Conservation (phyloP, 306 rosid species). For the Cucurbita pepo region DNA sequence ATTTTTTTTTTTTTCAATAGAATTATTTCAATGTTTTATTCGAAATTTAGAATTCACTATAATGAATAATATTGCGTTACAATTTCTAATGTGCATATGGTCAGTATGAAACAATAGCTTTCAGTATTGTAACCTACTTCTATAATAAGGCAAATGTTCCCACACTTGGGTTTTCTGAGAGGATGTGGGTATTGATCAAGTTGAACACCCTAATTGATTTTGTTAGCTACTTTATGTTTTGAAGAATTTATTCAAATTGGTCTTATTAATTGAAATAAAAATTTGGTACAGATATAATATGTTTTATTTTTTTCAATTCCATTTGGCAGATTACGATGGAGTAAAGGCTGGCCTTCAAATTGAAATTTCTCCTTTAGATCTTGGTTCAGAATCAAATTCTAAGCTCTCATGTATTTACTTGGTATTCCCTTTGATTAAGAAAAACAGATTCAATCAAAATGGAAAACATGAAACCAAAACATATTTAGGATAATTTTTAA, state of each 20-base stretch:
- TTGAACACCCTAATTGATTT: neutral
- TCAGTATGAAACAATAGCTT: neutral
- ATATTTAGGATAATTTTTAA: too few relatives aligned
- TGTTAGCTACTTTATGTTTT: neutral
- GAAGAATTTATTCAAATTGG: neutral
- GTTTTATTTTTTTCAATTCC: neutral
- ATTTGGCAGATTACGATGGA: neutral
- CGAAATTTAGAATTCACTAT: too few relatives aligned
- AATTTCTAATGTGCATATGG: neutral
- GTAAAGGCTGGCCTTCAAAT: neutral
- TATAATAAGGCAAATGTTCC: neutral
- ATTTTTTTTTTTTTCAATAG: neutral
- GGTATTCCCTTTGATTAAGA: too few relatives aligned
- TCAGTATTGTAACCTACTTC: neutral
- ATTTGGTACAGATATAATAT: too few relatives aligned
- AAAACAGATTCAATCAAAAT: neutral
- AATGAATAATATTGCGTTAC: neutral
- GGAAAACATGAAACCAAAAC: neutral
- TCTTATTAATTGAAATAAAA: neutral
- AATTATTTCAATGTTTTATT: neutral
- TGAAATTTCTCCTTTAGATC: neutral
- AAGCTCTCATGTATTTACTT: too few relatives aligned
- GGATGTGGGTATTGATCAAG: neutral
- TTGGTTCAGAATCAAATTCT: neutral
- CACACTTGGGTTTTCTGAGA: neutral